Evolutionary conservation across 73 alveolate genomes (phyloP).

Genomic region (Effrenium voratum): DNA sequence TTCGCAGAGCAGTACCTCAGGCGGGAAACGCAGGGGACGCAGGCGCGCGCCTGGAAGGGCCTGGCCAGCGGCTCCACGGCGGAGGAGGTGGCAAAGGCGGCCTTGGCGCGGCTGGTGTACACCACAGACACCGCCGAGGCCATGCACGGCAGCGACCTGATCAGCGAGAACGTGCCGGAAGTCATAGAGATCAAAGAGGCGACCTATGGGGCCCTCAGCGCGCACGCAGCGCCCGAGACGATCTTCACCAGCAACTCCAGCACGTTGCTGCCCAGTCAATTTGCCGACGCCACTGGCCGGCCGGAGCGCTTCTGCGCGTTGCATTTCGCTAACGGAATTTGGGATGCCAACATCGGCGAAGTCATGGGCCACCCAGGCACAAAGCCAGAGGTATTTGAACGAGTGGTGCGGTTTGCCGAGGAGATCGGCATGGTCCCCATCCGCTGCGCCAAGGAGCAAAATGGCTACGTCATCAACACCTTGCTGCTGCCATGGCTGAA

Average conservation of each 20-base stretch:
- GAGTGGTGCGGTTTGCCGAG: slow-evolving; percentile 32
- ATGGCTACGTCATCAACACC: slow-evolving; percentile 15
- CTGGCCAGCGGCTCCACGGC: neutral
- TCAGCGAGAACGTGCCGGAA: slow-evolving; percentile 6
- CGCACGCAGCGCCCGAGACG: slow-evolving; percentile 24
- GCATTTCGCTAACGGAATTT: slow-evolving; percentile 6
- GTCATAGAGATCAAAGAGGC: neutral
- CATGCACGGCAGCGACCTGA: neutral
- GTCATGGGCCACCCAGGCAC: slow-evolving; percentile 26
- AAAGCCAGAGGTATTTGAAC: neutral
- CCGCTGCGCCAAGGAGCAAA: slow-evolving; percentile 20
- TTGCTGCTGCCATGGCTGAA: slow-evolving; percentile 13
- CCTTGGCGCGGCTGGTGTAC: neutral
- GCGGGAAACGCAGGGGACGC: neutral
- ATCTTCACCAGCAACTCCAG: slow-evolving; percentile 39
- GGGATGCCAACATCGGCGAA: slow-evolving; percentile 34
- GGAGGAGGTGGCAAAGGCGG: neutral
- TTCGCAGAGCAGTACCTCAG: neutral
- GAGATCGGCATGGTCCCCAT: slow-evolving; percentile 38
- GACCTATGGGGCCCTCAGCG: neutral
- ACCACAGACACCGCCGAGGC: slow-evolving; percentile 25
- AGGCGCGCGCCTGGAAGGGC: slow-evolving; percentile 29
- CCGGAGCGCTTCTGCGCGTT: neutral
- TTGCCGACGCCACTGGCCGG: neutral
- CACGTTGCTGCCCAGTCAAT: neutral